A percentile compares a stretch with the other conserved stretches of the same genome.
Evolutionary conservation across 2,329 filamentous ascomycete genomes (phyloP).

Genomic region (Rhynchosporium secalis): DNA sequence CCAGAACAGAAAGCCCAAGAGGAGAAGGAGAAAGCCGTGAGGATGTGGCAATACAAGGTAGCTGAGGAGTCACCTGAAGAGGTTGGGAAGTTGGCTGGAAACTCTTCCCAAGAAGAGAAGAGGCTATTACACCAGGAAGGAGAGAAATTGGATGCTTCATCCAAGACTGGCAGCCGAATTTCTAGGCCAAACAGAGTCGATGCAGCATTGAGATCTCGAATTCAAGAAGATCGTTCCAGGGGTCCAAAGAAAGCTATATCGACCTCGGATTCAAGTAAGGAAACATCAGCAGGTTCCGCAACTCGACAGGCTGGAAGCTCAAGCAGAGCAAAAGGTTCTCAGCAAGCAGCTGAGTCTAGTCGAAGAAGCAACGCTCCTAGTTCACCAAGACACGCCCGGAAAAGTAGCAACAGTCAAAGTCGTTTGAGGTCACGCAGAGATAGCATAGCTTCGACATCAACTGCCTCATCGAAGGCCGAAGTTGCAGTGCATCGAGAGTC

Average conservation of each 20-base stretch:
- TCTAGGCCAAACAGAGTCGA: not conserved
- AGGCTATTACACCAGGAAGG: not conserved
- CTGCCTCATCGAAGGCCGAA: not conserved
- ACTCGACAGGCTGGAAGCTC: not conserved
- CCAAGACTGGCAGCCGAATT: not conserved
- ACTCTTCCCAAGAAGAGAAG: not conserved
- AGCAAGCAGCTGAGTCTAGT: not conserved
- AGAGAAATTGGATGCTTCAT: not conserved
- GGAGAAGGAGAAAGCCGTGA: not conserved
- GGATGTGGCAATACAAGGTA: too few species aligned
- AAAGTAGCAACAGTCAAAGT: not conserved
- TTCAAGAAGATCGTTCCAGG: not conserved
- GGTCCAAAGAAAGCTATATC: not conserved
- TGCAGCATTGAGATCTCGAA: not conserved
- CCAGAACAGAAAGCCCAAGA: not conserved
- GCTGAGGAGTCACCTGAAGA: not conserved
- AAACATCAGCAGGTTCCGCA: not conserved
- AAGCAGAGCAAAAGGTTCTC: not conserved
- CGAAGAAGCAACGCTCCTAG: not conserved
- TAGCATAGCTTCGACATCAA: not conserved
- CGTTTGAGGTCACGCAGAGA: not conserved
- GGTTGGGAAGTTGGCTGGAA: not conserved
- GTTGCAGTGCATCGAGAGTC: not conserved
- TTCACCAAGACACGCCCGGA: not conserved
- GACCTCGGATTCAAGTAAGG: not conserved